A percentile compares a stretch with the other conserved stretches of the same genome.
phyloP scores from a whole-genome alignment of 768 basidiomycete species.

The Sutorius australiensis region DNA sequence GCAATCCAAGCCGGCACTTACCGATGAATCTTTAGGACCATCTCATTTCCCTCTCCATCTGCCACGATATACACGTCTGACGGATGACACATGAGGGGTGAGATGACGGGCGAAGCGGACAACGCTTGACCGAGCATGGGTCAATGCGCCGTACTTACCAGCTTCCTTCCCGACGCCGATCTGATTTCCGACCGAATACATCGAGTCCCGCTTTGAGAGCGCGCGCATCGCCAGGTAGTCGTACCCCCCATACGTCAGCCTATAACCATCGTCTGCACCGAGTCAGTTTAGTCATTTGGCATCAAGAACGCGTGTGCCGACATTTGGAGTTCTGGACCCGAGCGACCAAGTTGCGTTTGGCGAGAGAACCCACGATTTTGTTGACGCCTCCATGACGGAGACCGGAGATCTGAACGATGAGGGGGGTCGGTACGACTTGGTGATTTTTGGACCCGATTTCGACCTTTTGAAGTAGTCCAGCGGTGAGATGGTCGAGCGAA shows the following conservation, averaged over 20 bases:
- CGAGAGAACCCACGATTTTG: constrained; percentile 85
- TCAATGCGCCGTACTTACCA: constrained; percentile 43
- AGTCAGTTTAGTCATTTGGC: constrained; percentile 3
- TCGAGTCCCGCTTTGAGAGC: constrained; percentile 82
- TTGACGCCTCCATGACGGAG: constrained; percentile 89
- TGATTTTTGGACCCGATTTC: constrained; percentile 99
- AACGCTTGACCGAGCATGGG: background rate
- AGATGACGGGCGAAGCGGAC: background rate
- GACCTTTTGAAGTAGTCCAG: constrained; percentile 55
- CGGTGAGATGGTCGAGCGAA: background rate
- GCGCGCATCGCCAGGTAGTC: constrained; percentile 94
- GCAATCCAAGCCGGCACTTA: constrained; percentile 25
- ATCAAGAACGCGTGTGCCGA: constrained; percentile 31
- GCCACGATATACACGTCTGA: constrained; percentile 86
- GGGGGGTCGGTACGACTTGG: constrained; percentile 83
- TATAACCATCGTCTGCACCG: constrained; percentile 86
- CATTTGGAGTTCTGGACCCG: constrained; percentile 92
- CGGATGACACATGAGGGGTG: constrained; percentile 3
- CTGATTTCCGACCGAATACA: constrained; percentile 93
- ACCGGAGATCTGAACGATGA: constrained; percentile 93
- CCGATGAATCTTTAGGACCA: constrained; percentile 95
- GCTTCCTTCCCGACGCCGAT: constrained; percentile 99
- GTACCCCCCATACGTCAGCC: constrained; percentile 97
- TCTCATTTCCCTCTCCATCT: constrained; percentile 75
- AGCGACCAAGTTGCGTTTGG: constrained; percentile 87